Percentiles rank a stretch among this genome's conserved stretches.
phyloP scores from a whole-genome alignment of 306 rosid genomes.

The Ormosia emarginata region DNA sequence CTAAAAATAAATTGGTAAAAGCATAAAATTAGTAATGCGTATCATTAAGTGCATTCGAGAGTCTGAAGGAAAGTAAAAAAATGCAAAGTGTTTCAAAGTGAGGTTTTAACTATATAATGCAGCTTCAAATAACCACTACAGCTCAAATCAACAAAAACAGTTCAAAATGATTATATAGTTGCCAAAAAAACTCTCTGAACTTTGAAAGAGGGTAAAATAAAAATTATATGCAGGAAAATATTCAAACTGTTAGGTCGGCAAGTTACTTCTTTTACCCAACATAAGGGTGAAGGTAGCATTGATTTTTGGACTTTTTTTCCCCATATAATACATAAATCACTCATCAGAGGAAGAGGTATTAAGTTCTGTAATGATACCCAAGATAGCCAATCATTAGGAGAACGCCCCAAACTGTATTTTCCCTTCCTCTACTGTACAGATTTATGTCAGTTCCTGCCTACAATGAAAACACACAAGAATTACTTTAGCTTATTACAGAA shows the following conservation, averaged over 20 bases:
- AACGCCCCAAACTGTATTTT: constrained; percentile 92
- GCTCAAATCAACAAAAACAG: constrained; percentile 8
- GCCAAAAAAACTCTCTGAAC: neutral
- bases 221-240: neutral
- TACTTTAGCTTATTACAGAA: constrained; percentile 27
- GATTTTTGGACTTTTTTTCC: neutral
- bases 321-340: neutral
- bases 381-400: constrained; percentile 91
- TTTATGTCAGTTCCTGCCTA: constrained; percentile 83
- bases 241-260: neutral
- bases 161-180: neutral
- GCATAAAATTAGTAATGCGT: neutral
- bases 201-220: neutral
- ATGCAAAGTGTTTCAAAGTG: neutral
- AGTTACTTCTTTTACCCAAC: neutral
- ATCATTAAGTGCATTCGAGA: constrained; percentile 5
- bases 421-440: constrained; percentile 87
- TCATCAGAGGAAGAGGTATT: constrained; percentile 7
- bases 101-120: constrained; percentile 1
- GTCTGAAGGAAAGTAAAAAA: neutral
- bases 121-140: neutral
- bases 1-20: neutral
- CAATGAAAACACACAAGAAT: constrained; percentile 27
- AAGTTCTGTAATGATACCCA: constrained; percentile 59
- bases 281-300: constrained; percentile 19